Evolutionary conservation across 768 basidiomycete species (phyloP), one percentile per base, ranked within the genome.

Genomic region (Exsudoporus frostii): DNA sequence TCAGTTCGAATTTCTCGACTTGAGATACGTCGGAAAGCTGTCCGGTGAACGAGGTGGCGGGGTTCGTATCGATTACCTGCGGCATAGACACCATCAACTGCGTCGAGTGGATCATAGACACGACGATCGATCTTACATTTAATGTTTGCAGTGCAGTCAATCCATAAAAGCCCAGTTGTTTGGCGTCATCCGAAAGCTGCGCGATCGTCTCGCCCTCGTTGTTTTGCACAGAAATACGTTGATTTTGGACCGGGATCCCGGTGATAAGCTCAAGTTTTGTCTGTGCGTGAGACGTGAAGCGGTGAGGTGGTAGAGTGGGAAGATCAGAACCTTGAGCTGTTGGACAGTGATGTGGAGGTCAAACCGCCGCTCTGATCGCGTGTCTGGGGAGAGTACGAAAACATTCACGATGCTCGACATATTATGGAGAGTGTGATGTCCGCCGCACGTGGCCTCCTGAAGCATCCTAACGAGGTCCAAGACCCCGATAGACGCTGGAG

Each of bases 1-100:
- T 85, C 46, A 98, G 70, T 74, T 97, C 96, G 59, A 93, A 98
- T 68, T 98, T 97, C 25, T 97, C 86, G 2, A 97, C 92, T 70
- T 86, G 83, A 0, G 85, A 85, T 1, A 90, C 78, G 69, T 97
- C 95, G 8, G 86, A 81, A 48, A 90, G 80, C 66, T 95, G 92
- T 2, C 94, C 95, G 0, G 88, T 89, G 45, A 90, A 78, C 33
- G 86, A 84, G 1, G 70, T 72, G 2, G 86, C 77, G 8, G 95
- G 92, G 65, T 97, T 83, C 19, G 79, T 82, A 63, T 96, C 90
- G 47, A 47, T 53, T 43, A 65, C 64, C 64, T 54, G 77, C 74
- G 10, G 90, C 81, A 90, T 91, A 57, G 11, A 44, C 27, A 29
- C 25, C n/a, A 30, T 50, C 5, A 45, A 51, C 45, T 34, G 52